A percentile compares a stretch with the other conserved stretches of the same genome.
Evolutionary conservation across 306 rosid genomes (phyloP).

Genomic region (Vigna unguiculata): DNA sequence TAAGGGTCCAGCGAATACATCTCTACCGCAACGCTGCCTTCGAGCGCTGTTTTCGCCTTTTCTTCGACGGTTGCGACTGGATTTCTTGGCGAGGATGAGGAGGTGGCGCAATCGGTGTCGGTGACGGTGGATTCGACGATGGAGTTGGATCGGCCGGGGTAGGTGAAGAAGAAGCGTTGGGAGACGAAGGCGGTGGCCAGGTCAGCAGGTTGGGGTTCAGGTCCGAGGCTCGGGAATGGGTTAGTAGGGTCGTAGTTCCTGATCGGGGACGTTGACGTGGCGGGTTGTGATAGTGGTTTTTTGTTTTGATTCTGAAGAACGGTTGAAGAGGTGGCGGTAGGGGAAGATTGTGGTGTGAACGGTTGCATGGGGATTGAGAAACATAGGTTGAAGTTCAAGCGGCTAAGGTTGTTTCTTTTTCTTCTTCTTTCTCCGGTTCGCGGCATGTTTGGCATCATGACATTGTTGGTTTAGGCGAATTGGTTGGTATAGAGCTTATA

Average conservation of each 20-base stretch:
- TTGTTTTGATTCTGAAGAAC: constrained; percentile 8
- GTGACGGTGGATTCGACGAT: constrained; percentile 63
- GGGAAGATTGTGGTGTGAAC: constrained; percentile 38
- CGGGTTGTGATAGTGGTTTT: constrained; percentile 39
- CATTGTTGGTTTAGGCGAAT: neutral
- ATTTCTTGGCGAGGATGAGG: constrained; percentile 4
- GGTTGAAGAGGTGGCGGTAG: constrained; percentile 12
- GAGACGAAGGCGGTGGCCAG: constrained; percentile 84
- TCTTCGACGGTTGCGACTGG: neutral
- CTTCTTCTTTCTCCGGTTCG: constrained; percentile 18
- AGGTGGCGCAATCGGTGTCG: constrained; percentile 26
- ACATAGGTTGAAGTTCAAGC: constrained; percentile 69
- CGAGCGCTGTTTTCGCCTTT: constrained; percentile 38
- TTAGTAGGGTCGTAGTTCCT: constrained; percentile 55
- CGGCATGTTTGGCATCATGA: constrained; percentile 54
- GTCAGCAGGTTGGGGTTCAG: constrained; percentile 50
- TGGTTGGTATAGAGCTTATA: neutral
- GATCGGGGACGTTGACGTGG: constrained; percentile 44
- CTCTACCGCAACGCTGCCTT: constrained; percentile 69
- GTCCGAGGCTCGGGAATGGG: neutral
- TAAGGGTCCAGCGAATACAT: constrained; percentile 88
- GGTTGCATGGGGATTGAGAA: constrained; percentile 66
- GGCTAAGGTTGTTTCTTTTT: constrained; percentile 38
- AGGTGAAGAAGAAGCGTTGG: constrained; percentile 91
- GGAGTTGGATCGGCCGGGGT: constrained; percentile 96